Evolutionary conservation across 495 filamentous ascomycete species (phyloP).

Genomic region (Extremus antarcticus): DNA sequence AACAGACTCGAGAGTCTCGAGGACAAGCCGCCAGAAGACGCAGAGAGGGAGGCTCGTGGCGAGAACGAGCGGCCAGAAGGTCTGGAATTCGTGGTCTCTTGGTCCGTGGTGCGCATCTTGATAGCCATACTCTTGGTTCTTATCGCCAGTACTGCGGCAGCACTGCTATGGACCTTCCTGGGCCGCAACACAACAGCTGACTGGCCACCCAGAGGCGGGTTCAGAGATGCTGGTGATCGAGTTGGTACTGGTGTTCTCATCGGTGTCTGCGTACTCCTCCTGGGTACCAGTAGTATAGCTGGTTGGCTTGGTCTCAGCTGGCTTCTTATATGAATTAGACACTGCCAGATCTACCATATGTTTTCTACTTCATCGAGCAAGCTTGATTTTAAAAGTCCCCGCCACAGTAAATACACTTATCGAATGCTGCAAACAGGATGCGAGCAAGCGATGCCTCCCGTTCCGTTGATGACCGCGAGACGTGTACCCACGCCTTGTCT

Average conservation of each 20-base stretch:
- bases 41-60: neutral
- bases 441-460: neutral
- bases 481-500: neutral
- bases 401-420: slow-evolving; percentile 45
- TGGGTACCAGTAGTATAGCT: slow-evolving; percentile 13
- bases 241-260: slow-evolving; percentile 14
- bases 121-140: slow-evolving; percentile 10
- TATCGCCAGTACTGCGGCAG: slow-evolving; percentile 8
- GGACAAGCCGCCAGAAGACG: neutral
- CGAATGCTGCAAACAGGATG: slow-evolving; percentile 37
- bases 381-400: slow-evolving; percentile 42
- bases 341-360: no score
- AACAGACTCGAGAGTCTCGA: no score
- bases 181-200: slow-evolving; percentile 6
- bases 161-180: slow-evolving; percentile 22
- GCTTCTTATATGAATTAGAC: slow-evolving; percentile 17
- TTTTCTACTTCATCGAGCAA: no score
- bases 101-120: slow-evolving; percentile 16
- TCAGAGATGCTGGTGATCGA: slow-evolving; percentile 18
- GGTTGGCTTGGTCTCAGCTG: slow-evolving; percentile 23
- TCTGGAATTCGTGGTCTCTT: slow-evolving; percentile 22
- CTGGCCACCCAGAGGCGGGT: slow-evolving; percentile 4
- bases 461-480: slow-evolving; percentile 15
- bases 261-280: slow-evolving; percentile 16
- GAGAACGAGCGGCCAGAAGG: slow-evolving; percentile 15